Base-by-base conservation (phyloP, 1,284 basidiomycete species). In the Marasmius oreades region DNA sequence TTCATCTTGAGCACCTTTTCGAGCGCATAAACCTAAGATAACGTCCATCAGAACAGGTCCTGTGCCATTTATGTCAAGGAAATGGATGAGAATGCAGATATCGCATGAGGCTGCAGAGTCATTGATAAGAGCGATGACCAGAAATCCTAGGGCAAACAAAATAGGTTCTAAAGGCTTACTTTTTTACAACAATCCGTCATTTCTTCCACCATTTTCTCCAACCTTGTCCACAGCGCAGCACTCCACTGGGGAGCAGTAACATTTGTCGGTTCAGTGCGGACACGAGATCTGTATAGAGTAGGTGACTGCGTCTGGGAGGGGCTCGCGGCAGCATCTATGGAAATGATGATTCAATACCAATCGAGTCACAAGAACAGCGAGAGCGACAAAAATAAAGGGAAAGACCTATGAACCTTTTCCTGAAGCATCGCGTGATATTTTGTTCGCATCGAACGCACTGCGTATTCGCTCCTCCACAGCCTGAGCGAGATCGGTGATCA, bases 1-100 rank as follows among this genome's bases (percentile, higher is more conserved):
- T 98, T 98, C 64, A 95, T 71, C 65, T 84, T 86, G 28, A 98
- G 76, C 3, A 98, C 95, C 67, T 93, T 97, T 70, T 98, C 95
- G 5, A 99, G 81, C 0, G 90, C 91, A 70, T 98, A 97, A 4
- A 98, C 92, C 89, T 94, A 24, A 2, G 1, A 28, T 56, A 56
- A 28, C 16, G 26, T 39, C 46, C 33, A 12, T 42, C 44, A 36
- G 43, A 51, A 50, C 22, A 46, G 12, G 16, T 43, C 20, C n/a
- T 33, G 24, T n/a, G 23, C 16, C 26, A 26, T 8, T 18, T 14
- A 28, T 26, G 14, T 50, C 3, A 22, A 53, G 33, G 34, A 12
- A 23, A 36, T 24, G 16, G 42, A 44, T 18, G 47, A 31, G 28
- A 31, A 31, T 31, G 28, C 28, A 31, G 28, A 44, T 34, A 24